These are phyloP conservation scores for Paramyrothecium sp. DNA, from an alignment of 2,329 filamentous ascomycete species.

Conservation along the genomic window DNA sequence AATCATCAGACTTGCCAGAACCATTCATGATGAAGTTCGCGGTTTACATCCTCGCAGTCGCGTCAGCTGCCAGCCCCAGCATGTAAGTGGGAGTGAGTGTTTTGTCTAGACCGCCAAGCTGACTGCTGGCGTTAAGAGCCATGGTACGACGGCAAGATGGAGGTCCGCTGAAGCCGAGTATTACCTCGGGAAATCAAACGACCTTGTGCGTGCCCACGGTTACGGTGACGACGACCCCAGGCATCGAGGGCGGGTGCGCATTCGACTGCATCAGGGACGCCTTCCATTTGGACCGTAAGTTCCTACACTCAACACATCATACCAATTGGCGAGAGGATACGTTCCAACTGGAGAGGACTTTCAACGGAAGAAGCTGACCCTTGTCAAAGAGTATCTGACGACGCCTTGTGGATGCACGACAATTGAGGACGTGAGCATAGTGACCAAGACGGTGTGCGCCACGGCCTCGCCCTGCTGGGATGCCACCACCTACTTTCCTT, in stretches of 20 bases:
- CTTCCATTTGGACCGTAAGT: neutral
- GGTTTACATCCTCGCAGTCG: neutral
- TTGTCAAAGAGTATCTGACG: neutral
- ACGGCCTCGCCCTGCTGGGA: neutral
- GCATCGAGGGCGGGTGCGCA: neutral
- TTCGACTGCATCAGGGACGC: neutral
- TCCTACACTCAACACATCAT: neutral
- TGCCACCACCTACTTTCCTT: neutral
- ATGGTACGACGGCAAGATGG: neutral
- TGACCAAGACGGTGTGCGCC: neutral
- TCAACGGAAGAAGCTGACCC: neutral
- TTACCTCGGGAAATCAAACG: neutral
- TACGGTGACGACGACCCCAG: neutral
- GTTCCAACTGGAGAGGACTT: neutral
- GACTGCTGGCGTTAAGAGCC: neutral
- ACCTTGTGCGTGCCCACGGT: neutral
- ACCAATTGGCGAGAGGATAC: neutral
- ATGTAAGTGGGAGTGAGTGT: neutral
- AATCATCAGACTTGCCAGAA: neutral
- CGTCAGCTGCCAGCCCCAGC: neutral
- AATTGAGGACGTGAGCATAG: neutral
- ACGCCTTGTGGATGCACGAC: neutral
- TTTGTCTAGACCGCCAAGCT: neutral
- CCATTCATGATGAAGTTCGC: neutral
- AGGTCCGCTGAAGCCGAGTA: neutral